Base-by-base conservation (phyloP, 768 basidiomycete species). In the Boletus pseudo-olivaceus region DNA sequence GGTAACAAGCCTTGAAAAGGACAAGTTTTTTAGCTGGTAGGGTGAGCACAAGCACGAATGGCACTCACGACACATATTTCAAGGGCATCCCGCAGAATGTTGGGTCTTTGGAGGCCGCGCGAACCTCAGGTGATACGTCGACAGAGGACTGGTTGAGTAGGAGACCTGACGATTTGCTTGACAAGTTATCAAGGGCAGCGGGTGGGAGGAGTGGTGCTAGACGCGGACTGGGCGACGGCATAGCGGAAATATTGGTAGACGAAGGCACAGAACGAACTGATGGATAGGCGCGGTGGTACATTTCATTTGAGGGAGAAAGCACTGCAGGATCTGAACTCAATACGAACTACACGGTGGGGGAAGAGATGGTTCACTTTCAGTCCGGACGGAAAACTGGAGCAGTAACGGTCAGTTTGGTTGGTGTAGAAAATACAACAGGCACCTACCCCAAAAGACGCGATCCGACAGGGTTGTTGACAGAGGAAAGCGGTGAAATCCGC, bases 21-120 rank as follows among this genome's bases (percentile, higher is more conserved):
- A 49, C 52, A 38, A 48, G 41, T 35, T 54, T 42, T 53, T 55
- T 37, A 52, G 41, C 27, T 34, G 51, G 47, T 4, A 57, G 45
- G 54, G 45, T 2, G 49, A 42, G 2, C 0, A 12, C 23, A 41
- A 17, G 30, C 39, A 42, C 4, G 41, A 30, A 55, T 11, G 35
- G 29, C 65, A 78, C 87, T 75, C 67, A 88, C 87, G 88, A 88
- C 12, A 90, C 78, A 56, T 88, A 90, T 86, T 90, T 90, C 62
- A 90, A 74, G 14, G 87, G 87, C 63, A 90, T 61, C 10, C 88
- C 88, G 55, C 76, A 88, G 56, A 90, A 73, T 12, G 78, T 82
- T 1, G 87, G 85, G 0, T 64, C 57, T 54, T 58, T 73, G 12
- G 58, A 47, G 3, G 54, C 20, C 1, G 56, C 47, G 19, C 63